Evolutionary conservation across 345 rosid genomes (phyloP).

Genomic region (Diplotaxis tenuifolia): DNA sequence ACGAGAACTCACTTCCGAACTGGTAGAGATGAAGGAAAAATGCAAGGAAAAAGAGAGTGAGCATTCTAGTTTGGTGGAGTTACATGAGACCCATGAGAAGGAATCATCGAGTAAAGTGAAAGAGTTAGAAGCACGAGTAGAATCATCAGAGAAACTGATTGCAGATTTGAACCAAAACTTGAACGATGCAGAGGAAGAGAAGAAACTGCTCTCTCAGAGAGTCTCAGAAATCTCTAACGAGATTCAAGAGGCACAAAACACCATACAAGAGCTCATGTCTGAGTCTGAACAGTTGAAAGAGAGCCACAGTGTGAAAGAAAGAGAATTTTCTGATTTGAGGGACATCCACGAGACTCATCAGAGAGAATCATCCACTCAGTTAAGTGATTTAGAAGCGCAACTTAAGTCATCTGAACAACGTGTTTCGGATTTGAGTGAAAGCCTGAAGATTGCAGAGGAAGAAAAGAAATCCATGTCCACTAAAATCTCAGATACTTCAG

Average conservation of each 20-base stretch:
- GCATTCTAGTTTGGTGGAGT: slow-evolving; percentile 42
- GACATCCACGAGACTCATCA: slow-evolving; percentile 50
- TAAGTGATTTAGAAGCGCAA: slow-evolving; percentile 27
- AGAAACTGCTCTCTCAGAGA: slow-evolving; percentile 47
- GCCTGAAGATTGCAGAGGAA: slow-evolving; percentile 44
- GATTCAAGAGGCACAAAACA: slow-evolving; percentile 48
- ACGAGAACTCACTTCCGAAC: slow-evolving; percentile 43
- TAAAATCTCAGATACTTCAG: slow-evolving; percentile 47
- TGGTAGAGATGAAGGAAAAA: slow-evolving; percentile 47
- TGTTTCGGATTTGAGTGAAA: slow-evolving; percentile 43
- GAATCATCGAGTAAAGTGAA: slow-evolving; percentile 43
- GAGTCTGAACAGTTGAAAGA: slow-evolving; percentile 53
- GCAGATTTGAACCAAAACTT: slow-evolving; percentile 46
- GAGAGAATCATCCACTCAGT: slow-evolving; percentile 47
- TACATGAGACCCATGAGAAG: slow-evolving; percentile 47
- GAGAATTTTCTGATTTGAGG: slow-evolving; percentile 46
- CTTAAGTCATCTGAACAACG: slow-evolving; percentile 56
- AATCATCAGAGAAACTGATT: slow-evolving; percentile 52
- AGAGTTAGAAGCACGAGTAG: slow-evolving; percentile 36
- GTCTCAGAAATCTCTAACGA: slow-evolving; percentile 49
- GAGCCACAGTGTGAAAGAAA: slow-evolving; percentile 48
- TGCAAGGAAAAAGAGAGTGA: slow-evolving; percentile 65
- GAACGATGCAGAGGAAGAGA: slow-evolving; percentile 50
- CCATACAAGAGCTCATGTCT: slow-evolving; percentile 39
- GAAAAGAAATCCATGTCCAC: slow-evolving; percentile 56